phyloP scores from a whole-genome alignment of 75 land plant genomes.

The Isoetes taiwanensis region DNA sequence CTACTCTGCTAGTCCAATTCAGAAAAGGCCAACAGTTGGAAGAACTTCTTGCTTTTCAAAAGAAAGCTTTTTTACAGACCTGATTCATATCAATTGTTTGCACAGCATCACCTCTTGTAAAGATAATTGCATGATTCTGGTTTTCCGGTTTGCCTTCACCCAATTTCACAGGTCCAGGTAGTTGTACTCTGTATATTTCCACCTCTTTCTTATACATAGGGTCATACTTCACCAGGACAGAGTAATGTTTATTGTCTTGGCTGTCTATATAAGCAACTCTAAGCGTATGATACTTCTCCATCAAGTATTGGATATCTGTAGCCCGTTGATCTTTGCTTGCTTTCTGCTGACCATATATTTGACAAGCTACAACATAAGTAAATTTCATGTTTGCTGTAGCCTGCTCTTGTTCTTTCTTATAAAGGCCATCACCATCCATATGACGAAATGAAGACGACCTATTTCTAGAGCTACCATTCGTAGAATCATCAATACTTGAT shows the following conservation, averaged over 20 bases:
- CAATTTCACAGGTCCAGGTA: conserved; percentile 83
- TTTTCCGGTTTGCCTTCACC: conserved; percentile 99
- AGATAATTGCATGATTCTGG: conserved; percentile 90
- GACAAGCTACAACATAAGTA: conserved; percentile 91
- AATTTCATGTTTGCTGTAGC: conserved; percentile 86
- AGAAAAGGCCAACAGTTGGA: too few species aligned
- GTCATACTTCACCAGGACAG: conserved; percentile 85
- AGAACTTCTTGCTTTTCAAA: too few species aligned
- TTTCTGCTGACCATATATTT: conserved; percentile 88
- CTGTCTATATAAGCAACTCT: conserved; percentile 81
- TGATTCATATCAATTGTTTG: conserved; percentile 99
- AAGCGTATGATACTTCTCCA: conserved; percentile 73
- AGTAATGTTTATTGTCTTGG: conserved; percentile 27
- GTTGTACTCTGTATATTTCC: conserved; percentile 60
- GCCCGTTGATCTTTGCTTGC: conserved; percentile 54
- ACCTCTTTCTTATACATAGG: conserved; percentile 48
- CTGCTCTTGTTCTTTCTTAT: conserved; percentile 33
- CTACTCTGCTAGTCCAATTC: too few species aligned
- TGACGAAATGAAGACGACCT: background rate
- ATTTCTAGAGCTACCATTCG: background rate
- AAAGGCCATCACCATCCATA: background rate
- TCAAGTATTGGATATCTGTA: conserved; percentile 58
- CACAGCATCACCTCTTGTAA: conserved; percentile 92
- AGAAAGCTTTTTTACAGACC: too few species aligned
- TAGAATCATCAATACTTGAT: conserved; percentile 6